phyloP scores from a whole-genome alignment of 108 stramenopile genomes.

The Skeletonema costatum region DNA sequence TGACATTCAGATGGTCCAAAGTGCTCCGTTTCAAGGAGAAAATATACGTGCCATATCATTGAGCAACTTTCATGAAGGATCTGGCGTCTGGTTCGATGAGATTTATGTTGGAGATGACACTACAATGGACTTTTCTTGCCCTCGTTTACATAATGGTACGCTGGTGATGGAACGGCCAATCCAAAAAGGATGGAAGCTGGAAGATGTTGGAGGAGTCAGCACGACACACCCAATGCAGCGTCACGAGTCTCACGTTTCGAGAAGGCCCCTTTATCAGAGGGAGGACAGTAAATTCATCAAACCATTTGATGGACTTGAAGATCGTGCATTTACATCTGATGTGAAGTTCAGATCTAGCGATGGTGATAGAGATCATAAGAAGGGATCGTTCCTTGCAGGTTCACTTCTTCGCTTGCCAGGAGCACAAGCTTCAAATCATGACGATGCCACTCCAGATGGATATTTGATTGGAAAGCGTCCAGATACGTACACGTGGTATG shows the following conservation, averaged over 20 bases:
- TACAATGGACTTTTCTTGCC: conserved; percentile 71
- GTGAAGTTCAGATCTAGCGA: conserved; percentile 30
- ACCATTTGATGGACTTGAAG: conserved; percentile 66
- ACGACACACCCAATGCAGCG: conserved; percentile 49
- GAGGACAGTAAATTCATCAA: conserved; percentile 27
- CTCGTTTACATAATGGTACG: conserved; percentile 36
- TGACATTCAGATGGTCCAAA: conserved; percentile 47
- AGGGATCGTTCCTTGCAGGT: conserved; percentile 56
- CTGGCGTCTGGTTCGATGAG: conserved; percentile 78
- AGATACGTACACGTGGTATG: conserved; percentile 71
- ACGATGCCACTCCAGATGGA: neutral
- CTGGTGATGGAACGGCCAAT: conserved; percentile 46
- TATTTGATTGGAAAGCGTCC: conserved; percentile 20
- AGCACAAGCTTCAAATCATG: conserved; percentile 10
- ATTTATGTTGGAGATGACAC: conserved; percentile 76
- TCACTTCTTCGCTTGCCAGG: conserved; percentile 46
- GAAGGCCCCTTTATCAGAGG: conserved; percentile 29
- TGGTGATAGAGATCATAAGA: conserved; percentile 41
- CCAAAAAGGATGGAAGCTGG: conserved; percentile 59
- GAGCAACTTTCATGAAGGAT: conserved; percentile 44
- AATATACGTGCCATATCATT: conserved; percentile 57
- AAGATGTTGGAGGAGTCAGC: conserved; percentile 50
- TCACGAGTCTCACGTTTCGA: conserved; percentile 71
- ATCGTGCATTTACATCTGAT: conserved; percentile 55
- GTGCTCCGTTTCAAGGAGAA: conserved; percentile 37